Evolutionary conservation across 2,329 filamentous ascomycete genomes (phyloP), one percentile per base, ranked within the genome.

Genomic region (Colletotrichum chrysophilum): DNA sequence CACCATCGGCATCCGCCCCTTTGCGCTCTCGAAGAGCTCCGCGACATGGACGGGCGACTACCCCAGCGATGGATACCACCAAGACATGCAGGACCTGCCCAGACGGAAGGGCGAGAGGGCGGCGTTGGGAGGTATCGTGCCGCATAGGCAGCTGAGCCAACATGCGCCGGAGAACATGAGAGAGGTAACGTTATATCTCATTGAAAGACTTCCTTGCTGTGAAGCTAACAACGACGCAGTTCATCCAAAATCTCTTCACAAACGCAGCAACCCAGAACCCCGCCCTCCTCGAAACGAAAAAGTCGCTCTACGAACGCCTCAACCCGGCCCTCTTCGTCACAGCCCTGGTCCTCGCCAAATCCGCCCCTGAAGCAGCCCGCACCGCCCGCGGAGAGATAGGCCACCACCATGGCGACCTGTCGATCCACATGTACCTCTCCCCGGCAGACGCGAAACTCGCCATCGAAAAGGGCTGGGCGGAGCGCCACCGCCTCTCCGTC

Each of bases 401-500:
- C 7, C 86, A 88, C 74, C 80, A 84, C 26, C 86, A 87, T 72
- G 71, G 71, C 13, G 86, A 87, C 74, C 83, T 83, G 10, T 86
- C 84, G 77, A 77, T 83, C 30, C 86, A 88, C 77, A 66, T 85
- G 21, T 80, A 81, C 5, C 78, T 87, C 34, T 84, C 83, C 70
- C 80, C 85, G 7, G 79, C 77, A 2, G 86, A 88, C 68, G 85
- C 85, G 3, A 81, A 81, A 62, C 77, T 79, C 56, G 81, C 81
- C 4, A 82, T 86, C 61, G 78, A 71, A 6, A 80, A 78, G 56
- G 85, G 85, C 1, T 88, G 86, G 86, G 86, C 81, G 21, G 83
- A 86, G 79, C 78, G 86, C 5, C 86, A 87, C 65, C 77, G 75
- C 65, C 78, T 87, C 3, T 55, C 76, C 2, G 6, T 85, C 56